A percentile compares a stretch with the other conserved stretches of the same genome.
Conservation (phyloP, 176 grass and related monocot genomes). For the Phragmites australis region DNA sequence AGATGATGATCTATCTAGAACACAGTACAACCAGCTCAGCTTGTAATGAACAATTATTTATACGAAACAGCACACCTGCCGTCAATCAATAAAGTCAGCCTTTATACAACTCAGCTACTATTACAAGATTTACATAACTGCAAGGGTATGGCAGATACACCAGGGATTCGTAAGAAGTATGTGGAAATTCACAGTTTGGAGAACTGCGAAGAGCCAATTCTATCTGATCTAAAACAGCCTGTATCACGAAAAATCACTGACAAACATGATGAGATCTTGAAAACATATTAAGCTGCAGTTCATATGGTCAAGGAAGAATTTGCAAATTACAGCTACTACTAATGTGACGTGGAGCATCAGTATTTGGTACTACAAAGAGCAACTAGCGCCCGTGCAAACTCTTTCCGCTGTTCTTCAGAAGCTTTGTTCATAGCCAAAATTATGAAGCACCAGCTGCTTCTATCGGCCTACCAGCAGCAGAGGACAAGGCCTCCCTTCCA, state of each 20-base stretch:
- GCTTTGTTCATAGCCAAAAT: neutral
- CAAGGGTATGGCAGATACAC: neutral
- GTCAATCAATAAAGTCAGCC: neutral
- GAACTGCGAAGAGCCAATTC: neutral
- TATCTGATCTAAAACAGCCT: neutral
- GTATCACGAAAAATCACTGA: neutral
- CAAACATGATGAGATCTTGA: neutral
- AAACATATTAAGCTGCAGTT: neutral
- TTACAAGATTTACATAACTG: neutral
- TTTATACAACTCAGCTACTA: neutral
- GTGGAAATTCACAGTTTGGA: neutral
- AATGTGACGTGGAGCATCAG: neutral
- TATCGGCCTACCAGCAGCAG: constrained; percentile 9
- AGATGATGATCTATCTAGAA: neutral
- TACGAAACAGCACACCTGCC: neutral
- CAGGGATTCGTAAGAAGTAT: neutral
- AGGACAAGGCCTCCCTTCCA: constrained; percentile 59
- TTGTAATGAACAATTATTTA: neutral
- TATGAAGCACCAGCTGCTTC: constrained; percentile 39
- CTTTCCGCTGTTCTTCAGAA: neutral
- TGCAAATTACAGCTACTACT: neutral
- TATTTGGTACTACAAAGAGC: neutral
- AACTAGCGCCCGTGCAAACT: neutral
- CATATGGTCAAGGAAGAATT: neutral
- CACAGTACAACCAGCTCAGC: neutral